These are phyloP conservation scores for Nigrograna mackinnonii DNA, from an alignment of 2,329 filamentous ascomycete species.

Conservation along the genomic window DNA sequence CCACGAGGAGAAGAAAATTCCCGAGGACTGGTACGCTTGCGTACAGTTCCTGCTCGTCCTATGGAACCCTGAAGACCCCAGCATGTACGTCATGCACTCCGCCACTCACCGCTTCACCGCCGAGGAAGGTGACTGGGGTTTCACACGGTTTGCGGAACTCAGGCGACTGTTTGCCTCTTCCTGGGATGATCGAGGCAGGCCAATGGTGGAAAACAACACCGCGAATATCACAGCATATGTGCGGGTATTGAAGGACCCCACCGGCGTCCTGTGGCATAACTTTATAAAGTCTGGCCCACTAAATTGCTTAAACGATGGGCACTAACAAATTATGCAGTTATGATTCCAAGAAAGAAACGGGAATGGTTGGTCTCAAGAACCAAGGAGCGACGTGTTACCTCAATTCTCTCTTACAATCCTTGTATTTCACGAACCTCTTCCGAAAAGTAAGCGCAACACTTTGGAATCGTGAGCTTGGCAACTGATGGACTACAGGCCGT, in stretches of 20 bases:
- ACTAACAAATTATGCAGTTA: too few species aligned
- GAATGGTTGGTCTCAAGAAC: constrained; percentile 94
- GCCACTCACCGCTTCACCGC: constrained; percentile 97
- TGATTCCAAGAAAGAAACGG: constrained; percentile 98
- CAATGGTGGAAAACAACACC: constrained; percentile 75
- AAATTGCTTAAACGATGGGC: not conserved
- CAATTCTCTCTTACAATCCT: constrained; percentile 51
- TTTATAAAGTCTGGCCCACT: constrained; percentile 68
- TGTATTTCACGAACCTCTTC: constrained; percentile 74
- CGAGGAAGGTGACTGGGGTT: constrained; percentile 97
- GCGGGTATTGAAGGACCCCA: constrained; percentile 82
- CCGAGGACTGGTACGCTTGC: constrained; percentile 95
- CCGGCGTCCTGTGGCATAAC: constrained; percentile 87
- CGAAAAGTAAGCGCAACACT: constrained; percentile 68
- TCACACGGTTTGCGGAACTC: constrained; percentile 93
- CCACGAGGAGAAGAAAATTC: constrained; percentile 72
- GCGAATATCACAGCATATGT: constrained; percentile 84
- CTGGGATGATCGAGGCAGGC: constrained; percentile 72
- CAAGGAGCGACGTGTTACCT: constrained; percentile 75
- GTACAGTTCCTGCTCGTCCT: constrained; percentile 93
- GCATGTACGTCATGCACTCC: constrained; percentile 71
- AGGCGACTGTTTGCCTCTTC: constrained; percentile 78
- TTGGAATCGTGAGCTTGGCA: constrained; percentile 5
- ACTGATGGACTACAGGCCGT: constrained; percentile 85
- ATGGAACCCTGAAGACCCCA: constrained; percentile 93